Evolutionary conservation across 129 eudicot genomes (phyloP).

Genomic region (Lonicera japonica): DNA sequence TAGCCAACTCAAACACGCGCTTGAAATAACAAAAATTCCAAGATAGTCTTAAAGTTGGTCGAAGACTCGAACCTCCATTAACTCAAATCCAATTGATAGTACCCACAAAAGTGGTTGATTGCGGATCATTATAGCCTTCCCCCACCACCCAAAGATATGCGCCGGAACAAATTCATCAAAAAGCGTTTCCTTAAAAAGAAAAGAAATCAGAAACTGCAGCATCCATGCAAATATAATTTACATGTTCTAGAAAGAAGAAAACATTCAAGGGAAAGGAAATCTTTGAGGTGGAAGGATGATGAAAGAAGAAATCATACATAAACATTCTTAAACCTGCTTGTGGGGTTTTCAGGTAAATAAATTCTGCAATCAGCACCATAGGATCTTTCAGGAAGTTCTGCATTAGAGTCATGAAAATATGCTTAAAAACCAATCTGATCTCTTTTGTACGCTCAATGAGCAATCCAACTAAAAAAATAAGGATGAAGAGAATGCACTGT

Average conservation of each 20-base stretch:
- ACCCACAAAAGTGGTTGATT: slow-evolving; percentile 99
- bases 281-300: slow-evolving; percentile 14
- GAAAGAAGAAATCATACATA: slow-evolving; percentile 83
- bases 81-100: slow-evolving; percentile 86
- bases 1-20: neutral
- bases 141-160: slow-evolving; percentile 99
- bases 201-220: slow-evolving; percentile 7
- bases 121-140: slow-evolving; percentile 99
- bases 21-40: neutral
- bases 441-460: neutral
- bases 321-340: slow-evolving; percentile 97
- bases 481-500: neutral
- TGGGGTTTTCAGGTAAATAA: slow-evolving; percentile 78
- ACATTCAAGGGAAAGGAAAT: neutral
- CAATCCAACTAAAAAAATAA: neutral
- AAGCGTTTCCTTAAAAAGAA: slow-evolving; percentile 61
- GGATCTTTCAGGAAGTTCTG: slow-evolving; percentile 97
- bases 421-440: neutral
- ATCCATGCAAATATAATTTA: slow-evolving; percentile 3
- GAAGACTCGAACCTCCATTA: slow-evolving; percentile 73
- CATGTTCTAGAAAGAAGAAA: neutral
- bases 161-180: slow-evolving; percentile 96
- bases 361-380: slow-evolving; percentile 94
- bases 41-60: neutral
- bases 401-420: slow-evolving; percentile 13